A percentile compares a stretch with the other conserved stretches of the same genome.
These are phyloP conservation scores for Ceratocystis lukuohia DNA, from an alignment of 2,329 filamentous ascomycete species.

Conservation along the genomic window DNA sequence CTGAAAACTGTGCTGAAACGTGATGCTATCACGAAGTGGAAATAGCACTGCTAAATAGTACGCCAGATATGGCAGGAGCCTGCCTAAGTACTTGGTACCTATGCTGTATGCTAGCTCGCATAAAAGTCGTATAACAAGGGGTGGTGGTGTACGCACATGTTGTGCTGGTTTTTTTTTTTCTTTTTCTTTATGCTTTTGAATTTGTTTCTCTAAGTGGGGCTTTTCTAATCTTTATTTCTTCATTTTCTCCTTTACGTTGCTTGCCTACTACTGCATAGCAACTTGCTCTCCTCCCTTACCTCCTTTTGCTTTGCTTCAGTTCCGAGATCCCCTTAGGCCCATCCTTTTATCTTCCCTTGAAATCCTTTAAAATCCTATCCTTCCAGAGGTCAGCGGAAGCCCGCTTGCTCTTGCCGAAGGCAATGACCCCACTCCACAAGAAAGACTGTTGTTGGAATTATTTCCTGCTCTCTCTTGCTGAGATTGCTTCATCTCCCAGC, in stretches of 20 bases:
- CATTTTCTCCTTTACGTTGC: not conserved
- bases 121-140: too few relatives aligned
- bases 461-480: not conserved
- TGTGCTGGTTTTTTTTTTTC: not conserved
- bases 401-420: slow-evolving; percentile 5
- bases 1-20: not conserved
- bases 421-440: not conserved
- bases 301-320: not conserved
- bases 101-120: not conserved
- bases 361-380: not conserved
- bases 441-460: not conserved
- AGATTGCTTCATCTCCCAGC: slow-evolving; percentile 5
- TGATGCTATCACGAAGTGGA: not conserved
- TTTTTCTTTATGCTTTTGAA: not conserved
- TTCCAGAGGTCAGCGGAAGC: not conserved
- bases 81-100: not conserved
- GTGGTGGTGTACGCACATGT: not conserved
- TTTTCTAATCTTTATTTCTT: not conserved
- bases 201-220: not conserved
- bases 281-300: not conserved
- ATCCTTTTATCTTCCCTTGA: slow-evolving; percentile 6
- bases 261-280: not conserved
- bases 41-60: not conserved
- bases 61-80: not conserved
- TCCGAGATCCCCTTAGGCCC: slow-evolving; percentile 2